Conservation (phyloP, 2,329 filamentous ascomycete genomes). For the Emydomyces testavorans region DNA sequence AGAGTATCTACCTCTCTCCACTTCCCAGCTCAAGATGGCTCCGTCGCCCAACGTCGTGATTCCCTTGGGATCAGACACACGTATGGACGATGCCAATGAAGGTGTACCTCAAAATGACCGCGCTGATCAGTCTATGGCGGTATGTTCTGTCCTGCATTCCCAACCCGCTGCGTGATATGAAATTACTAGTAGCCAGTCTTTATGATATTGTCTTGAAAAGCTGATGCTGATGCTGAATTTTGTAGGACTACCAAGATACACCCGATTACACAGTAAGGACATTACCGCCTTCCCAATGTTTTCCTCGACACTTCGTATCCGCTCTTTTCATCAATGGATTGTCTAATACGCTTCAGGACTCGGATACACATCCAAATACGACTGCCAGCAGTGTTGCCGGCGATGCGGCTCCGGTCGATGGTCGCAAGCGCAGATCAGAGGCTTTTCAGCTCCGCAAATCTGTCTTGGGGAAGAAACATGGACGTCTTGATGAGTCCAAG, state of each 20-base stretch:
- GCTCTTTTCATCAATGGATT: neutral
- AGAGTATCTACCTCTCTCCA: slow-evolving; percentile 3
- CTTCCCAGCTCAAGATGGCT: slow-evolving; percentile 28
- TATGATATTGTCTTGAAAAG: neutral
- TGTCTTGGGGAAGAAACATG: slow-evolving; percentile 90
- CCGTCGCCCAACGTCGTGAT: slow-evolving; percentile 30
- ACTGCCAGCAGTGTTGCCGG: slow-evolving; percentile 76
- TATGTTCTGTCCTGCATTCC: slow-evolving; percentile 16
- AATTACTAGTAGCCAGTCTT: neutral
- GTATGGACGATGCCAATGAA: slow-evolving; percentile 37
- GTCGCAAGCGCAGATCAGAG: slow-evolving; percentile 73
- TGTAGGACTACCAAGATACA: slow-evolving; percentile 45
- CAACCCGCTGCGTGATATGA: neutral
- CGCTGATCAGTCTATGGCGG: slow-evolving; percentile 31
- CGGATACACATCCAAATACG: slow-evolving; percentile 55
- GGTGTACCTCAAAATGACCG: slow-evolving; percentile 26
- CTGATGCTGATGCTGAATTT: slow-evolving; percentile 6
- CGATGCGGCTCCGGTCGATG: slow-evolving; percentile 56
- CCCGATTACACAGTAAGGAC: slow-evolving; percentile 49
- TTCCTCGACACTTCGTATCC: neutral
- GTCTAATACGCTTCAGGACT: slow-evolving; percentile 38
- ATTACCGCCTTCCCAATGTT: slow-evolving; percentile 6
- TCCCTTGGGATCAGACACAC: slow-evolving; percentile 36
- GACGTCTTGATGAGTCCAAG: slow-evolving; percentile 83
- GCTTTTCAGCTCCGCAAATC: slow-evolving; percentile 81